Evolutionary conservation across 306 rosid genomes (phyloP), one percentile per base, ranked within the genome.

Genomic region (Parietaria judaica): DNA sequence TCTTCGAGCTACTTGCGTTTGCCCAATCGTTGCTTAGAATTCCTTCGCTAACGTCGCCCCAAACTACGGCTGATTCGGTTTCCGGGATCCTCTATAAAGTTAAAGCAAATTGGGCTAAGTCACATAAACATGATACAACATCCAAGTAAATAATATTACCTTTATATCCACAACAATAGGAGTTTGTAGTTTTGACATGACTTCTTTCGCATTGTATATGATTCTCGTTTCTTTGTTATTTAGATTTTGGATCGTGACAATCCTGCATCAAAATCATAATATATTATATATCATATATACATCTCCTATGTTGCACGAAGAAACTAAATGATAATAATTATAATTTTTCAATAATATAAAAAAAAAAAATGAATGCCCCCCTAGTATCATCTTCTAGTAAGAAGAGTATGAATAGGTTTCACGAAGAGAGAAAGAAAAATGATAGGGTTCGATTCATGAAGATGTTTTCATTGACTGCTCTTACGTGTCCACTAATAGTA

Each of bases 1-100:
- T 81, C 87, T 92, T 92, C 64, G 73, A 86, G 70, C 76, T 84
- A 72, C 74, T 92, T 72, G 99, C 97, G 71, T 68, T 87, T 38
- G 58, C 89, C 97, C 95, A 88, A 10, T 94, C 90, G 62, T 73
- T 73, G 54, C 16, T 79, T 54, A 88, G 0, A 8, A 94, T 84
- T 17, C 87, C 80, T 76, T 83, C 69, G 70, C 89, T 88, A 63
- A 84, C 53, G 60, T 82, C 82, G 66, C 89, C 64, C 99, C 99
- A 94, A 49, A 88, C 76, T 47, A 64, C 44, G 1, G 79, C 86
- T 66, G 97, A 94, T 69, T 94, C 99, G 47, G 87, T 88, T 69
- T 62, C 65, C 87, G 76, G 61, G 58, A 88, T 79, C 56, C 66
- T 70, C 97, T 94, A 70, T 11, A 7, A 39, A 59, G 31, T 23